Percentiles rank a stretch among this genome's conserved stretches.
Conservation (phyloP, 1,139 yeast species). For the Citeromyces hawaiiensis region DNA sequence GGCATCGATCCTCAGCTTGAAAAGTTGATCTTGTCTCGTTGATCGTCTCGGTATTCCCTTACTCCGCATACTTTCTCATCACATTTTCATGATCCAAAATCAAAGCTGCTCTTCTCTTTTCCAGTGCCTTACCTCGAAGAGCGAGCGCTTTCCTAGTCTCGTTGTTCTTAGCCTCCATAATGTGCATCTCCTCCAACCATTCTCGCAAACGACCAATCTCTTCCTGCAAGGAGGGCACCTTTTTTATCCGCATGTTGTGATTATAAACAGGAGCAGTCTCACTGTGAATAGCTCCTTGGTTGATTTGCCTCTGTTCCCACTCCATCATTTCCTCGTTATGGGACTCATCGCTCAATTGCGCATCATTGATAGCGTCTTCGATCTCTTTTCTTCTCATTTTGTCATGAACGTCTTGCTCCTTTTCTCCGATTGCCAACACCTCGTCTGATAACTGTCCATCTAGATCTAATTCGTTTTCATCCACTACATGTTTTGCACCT, state of each 20-base stretch:
- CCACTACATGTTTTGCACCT: conserved; percentile 17
- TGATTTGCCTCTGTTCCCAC: conserved; percentile 2
- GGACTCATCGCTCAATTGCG: conserved; percentile 17
- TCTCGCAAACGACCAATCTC: neutral
- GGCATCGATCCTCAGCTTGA: too few relatives aligned
- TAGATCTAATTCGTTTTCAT: conserved; percentile 10
- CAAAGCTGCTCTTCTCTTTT: neutral
- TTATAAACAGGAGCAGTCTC: neutral
- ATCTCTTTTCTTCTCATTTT: conserved; percentile 21
- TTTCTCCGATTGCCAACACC: conserved; percentile 19
- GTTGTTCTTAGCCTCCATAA: neutral
- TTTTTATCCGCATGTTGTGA: neutral
- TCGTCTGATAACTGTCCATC: conserved; percentile 22
- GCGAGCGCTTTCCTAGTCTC: neutral
- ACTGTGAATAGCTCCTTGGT: neutral
- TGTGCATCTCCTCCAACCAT: neutral
- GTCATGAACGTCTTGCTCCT: conserved; percentile 13
- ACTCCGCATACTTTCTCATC: neutral
- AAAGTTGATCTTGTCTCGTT: too few relatives aligned
- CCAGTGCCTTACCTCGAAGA: neutral
- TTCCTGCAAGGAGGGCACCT: neutral
- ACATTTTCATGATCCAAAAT: neutral
- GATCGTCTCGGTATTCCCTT: too few relatives aligned
- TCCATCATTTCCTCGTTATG: conserved; percentile 11
- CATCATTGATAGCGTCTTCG: conserved; percentile 21